phyloP scores from a whole-genome alignment of 2,329 filamentous ascomycete species.

The Alternaria triticina region DNA sequence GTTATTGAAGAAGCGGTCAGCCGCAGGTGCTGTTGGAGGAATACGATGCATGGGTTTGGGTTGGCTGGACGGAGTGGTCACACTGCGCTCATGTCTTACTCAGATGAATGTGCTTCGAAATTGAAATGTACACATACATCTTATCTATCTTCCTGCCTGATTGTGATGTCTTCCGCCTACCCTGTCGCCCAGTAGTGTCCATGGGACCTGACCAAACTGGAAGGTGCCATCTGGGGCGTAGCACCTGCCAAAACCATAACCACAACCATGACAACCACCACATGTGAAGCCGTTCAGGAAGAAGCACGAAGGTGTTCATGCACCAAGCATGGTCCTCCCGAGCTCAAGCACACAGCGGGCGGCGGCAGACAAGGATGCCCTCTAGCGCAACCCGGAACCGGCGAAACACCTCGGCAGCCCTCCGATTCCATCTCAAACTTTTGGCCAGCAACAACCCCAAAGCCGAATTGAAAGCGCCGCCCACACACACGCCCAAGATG shows the following conservation, averaged over 20 bases:
- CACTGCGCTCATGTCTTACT: slow-evolving; percentile 19
- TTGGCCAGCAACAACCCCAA: slow-evolving; percentile 6
- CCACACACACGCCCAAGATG: slow-evolving; percentile 34
- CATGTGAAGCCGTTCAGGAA: background rate
- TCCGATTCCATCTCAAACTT: slow-evolving; percentile 23
- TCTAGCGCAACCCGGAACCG: slow-evolving; percentile 8
- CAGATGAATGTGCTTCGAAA: slow-evolving; percentile 10
- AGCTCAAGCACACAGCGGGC: background rate
- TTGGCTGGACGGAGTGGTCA: slow-evolving; percentile 12
- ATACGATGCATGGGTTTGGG: slow-evolving; percentile 11
- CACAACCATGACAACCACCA: background rate
- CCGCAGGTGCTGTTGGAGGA: slow-evolving; percentile 5
- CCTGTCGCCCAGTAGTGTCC: background rate
- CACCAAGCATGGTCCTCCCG: background rate
- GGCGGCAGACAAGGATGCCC: background rate
- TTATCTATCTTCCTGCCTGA: background rate
- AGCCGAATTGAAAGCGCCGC: slow-evolving; percentile 6
- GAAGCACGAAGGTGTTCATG: background rate
- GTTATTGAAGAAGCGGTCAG: slow-evolving; percentile 4
- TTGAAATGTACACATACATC: slow-evolving; percentile 10
- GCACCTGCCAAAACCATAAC: background rate
- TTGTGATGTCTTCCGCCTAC: background rate
- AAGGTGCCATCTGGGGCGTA: background rate
- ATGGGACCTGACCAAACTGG: background rate
- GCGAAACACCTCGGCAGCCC: slow-evolving; percentile 16